Evolutionary conservation across 2,329 filamentous ascomycete species (phyloP).

Genomic region (Nigrospora oryzae): DNA sequence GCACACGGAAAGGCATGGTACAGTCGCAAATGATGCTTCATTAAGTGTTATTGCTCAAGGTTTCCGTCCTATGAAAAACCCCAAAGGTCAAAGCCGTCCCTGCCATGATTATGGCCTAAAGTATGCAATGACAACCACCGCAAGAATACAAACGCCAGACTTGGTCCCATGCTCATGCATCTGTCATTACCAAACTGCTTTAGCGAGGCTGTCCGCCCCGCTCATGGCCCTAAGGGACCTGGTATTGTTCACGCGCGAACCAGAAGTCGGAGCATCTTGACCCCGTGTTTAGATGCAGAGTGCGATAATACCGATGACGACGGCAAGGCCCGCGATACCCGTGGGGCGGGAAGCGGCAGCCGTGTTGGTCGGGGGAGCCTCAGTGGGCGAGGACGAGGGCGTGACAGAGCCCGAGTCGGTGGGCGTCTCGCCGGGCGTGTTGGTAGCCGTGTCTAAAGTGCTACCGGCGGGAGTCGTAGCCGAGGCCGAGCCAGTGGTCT

Average conservation of each 20-base stretch:
- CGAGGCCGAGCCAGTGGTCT: background rate
- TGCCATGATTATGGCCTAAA: background rate
- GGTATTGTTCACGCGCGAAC: no score
- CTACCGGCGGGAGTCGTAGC: background rate
- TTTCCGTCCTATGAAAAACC: constrained; percentile 14
- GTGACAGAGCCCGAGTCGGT: background rate
- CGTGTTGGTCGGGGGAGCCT: background rate
- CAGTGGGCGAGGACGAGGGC: background rate
- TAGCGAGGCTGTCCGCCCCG: no score
- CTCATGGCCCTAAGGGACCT: no score
- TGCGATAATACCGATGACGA: background rate
- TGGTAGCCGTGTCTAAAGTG: background rate
- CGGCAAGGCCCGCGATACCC: background rate
- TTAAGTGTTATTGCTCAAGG: constrained; percentile 10
- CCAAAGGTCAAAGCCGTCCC: constrained; percentile 7
- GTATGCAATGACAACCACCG: background rate
- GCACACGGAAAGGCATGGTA: background rate
- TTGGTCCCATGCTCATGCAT: background rate
- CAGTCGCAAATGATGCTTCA: constrained; percentile 7
- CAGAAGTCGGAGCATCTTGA: no score
- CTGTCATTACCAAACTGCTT: no score
- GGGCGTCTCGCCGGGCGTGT: constrained; percentile 1
- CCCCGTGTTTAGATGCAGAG: background rate
- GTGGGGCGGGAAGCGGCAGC: background rate
- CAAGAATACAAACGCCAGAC: background rate